Evolutionary conservation across 129 eudicot genomes (phyloP).

Genomic region (Centella asiatica): DNA sequence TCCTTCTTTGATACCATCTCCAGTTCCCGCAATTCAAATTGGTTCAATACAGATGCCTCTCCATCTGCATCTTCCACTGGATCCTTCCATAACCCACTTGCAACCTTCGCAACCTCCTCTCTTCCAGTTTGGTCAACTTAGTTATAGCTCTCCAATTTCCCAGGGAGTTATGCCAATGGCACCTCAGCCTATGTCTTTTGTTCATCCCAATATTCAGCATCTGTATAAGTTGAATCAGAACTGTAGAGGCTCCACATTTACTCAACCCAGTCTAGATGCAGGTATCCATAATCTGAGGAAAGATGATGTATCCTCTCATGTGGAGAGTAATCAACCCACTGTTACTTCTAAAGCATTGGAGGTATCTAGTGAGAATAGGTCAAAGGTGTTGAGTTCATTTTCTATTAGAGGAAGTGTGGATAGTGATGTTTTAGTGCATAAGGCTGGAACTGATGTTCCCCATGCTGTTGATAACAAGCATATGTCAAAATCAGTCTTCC

Average conservation of each 20-base stretch:
- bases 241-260: slow-evolving; percentile 30
- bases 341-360: slow-evolving; percentile 15
- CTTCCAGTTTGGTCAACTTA: slow-evolving; percentile 91
- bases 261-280: slow-evolving; percentile 33
- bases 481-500: slow-evolving; percentile 19
- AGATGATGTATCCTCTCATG: slow-evolving; percentile 15
- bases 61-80: slow-evolving; percentile 70
- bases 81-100: slow-evolving; percentile 59
- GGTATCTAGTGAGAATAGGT: slow-evolving; percentile 24
- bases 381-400: slow-evolving; percentile 17
- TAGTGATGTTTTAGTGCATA: slow-evolving; percentile 6
- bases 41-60: slow-evolving; percentile 99
- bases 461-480: slow-evolving; percentile 21
- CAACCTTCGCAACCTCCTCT: slow-evolving; percentile 68
- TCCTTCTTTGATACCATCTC: slow-evolving; percentile 86
- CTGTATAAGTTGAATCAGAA: slow-evolving; percentile 38
- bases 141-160: slow-evolving; percentile 62
- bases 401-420: slow-evolving; percentile 23
- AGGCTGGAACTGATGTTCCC: slow-evolving; percentile 19
- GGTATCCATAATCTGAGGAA: slow-evolving; percentile 22
- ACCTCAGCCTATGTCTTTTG: slow-evolving; percentile 54
- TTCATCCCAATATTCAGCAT: slow-evolving; percentile 52
- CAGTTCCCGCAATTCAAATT: slow-evolving; percentile 92
- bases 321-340: slow-evolving; percentile 20
- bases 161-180: slow-evolving; percentile 71